Percentiles rank a stretch among this genome's conserved stretches.
Evolutionary conservation across 352 stramenopile species (phyloP).

Genomic region (Hyaloperonospora brassicae): DNA sequence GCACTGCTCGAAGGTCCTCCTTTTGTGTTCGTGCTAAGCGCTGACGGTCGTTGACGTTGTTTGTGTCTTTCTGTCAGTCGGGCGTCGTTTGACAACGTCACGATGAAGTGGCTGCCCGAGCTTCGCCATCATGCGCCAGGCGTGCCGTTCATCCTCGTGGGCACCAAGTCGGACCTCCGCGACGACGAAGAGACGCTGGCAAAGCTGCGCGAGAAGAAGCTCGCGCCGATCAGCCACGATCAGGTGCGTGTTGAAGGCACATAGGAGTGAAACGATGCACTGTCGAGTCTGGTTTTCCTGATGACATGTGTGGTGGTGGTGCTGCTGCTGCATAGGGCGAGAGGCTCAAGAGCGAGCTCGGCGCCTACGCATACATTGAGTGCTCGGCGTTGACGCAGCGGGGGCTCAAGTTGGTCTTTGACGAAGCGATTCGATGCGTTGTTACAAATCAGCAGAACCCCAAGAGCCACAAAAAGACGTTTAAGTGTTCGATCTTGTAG

Average conservation of each 20-base stretch:
- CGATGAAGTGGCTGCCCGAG: conserved; percentile 90
- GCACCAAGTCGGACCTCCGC: conserved; percentile 91
- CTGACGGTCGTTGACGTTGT: not conserved
- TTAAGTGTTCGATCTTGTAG: conserved; percentile 69
- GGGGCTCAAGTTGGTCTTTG: conserved; percentile 91
- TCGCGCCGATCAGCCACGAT: conserved; percentile 58
- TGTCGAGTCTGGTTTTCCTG: no score
- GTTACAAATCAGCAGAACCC: conserved; percentile 73
- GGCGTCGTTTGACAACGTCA: conserved; percentile 93
- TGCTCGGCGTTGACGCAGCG: conserved; percentile 91
- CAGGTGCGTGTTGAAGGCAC: conserved; percentile 28
- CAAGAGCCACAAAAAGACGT: conserved; percentile 36
- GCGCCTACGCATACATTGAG: conserved; percentile 90
- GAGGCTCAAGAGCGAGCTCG: conserved; percentile 81
- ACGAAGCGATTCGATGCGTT: conserved; percentile 89
- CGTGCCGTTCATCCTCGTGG: conserved; percentile 93
- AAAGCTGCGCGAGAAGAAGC: conserved; percentile 84
- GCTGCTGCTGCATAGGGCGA: conserved; percentile 46
- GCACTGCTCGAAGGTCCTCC: no score
- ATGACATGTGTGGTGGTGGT: no score
- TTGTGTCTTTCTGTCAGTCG: conserved; percentile 33
- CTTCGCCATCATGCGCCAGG: conserved; percentile 83
- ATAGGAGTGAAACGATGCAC: not conserved
- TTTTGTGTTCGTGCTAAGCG: not conserved
- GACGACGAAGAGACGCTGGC: conserved; percentile 87